Base-by-base conservation (phyloP, 73 alveolate species). In the Tetrahymena thermophila region DNA sequence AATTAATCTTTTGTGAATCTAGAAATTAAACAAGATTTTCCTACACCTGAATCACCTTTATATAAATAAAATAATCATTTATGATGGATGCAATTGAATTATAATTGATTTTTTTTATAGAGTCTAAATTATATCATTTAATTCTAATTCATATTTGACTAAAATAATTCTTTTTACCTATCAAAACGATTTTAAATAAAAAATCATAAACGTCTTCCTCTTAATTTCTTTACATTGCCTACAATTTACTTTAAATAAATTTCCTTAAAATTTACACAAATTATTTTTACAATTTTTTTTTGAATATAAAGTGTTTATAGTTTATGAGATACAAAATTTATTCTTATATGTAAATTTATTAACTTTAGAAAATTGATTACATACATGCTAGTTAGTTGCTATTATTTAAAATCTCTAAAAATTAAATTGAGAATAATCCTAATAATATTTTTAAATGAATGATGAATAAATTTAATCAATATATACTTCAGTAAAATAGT, bases 21-120 rank as follows among this genome's bases (percentile, higher is more conserved):
- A 31, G 95, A 56, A 23, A 97, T 85, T 34, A 97, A 96, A 85
- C 96, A 96, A 10, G 98, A 96, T 57, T 97, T 97, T 42, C 98
- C 98, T 11, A 97, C 98, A 17, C 98, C 98, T 21, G 98, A 93
- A 58, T 96, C 98, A 28, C 98, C 98, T 55, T 94, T 94, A 21
- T 50, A 5, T 19, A 2, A 50, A 50, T 50, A 1, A 40, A 40
- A 40, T 40, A 6, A 40, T n/a, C 15, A 40, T 40, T 40, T 40
- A 40, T 40, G 0, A 40, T 40, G 4, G 44, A 40, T 6, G 44
- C 42, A 37, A 37, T 37, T 37, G 10, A 40, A 40, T 40, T 40
- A 8, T 40, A 40, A 40, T n/a, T 40, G 44, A 7, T 40, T 40
- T 40, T 40, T 40, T 40, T 40, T 40, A 9, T 6, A 40, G 10